A percentile compares a stretch with the other conserved stretches of the same genome.
Conservation (phyloP, 225 moss, liverwort and hornwort genomes). For the Marchantia polymorpha region DNA sequence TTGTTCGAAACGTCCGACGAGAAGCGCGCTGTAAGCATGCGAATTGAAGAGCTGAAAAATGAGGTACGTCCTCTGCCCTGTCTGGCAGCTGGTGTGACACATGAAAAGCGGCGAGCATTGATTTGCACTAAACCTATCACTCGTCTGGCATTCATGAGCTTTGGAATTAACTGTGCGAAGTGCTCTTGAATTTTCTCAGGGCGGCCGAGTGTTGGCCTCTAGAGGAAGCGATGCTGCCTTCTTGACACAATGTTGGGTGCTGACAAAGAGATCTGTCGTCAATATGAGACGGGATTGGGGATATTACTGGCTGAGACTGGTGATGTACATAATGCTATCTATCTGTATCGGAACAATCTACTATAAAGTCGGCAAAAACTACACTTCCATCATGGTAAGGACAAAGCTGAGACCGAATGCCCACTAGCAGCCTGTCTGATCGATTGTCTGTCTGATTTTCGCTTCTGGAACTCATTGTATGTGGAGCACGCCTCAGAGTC, state of each 20-base stretch:
- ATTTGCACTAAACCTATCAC: neutral
- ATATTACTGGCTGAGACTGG: slow-evolving; percentile 50
- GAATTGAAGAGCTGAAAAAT: slow-evolving; percentile 14
- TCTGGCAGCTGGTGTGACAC: neutral
- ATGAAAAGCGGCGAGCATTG: too few species aligned
- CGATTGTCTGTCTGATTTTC: neutral
- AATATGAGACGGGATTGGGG: slow-evolving; percentile 48
- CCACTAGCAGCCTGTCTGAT: too few species aligned
- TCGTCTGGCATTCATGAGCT: neutral
- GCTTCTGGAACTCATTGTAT: neutral
- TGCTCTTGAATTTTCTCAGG: slow-evolving; percentile 10
- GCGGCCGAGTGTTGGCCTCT: slow-evolving; percentile 31
- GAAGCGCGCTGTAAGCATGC: slow-evolving; percentile 19
- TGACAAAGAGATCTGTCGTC: slow-evolving; percentile 37
- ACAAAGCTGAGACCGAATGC: neutral
- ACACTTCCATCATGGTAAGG: slow-evolving; percentile 41
- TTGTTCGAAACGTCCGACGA: slow-evolving; percentile 34
- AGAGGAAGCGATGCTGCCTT: slow-evolving; percentile 41
- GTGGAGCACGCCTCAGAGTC: neutral
- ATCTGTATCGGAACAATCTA: slow-evolving; percentile 49
- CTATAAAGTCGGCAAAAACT: slow-evolving; percentile 39
- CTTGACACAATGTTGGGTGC: slow-evolving; percentile 30
- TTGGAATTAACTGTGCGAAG: neutral
- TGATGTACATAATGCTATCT: slow-evolving; percentile 41
- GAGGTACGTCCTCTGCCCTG: neutral